Base-by-base conservation (phyloP, 2,329 filamentous ascomycete genomes). In the Penicillium concentricum region DNA sequence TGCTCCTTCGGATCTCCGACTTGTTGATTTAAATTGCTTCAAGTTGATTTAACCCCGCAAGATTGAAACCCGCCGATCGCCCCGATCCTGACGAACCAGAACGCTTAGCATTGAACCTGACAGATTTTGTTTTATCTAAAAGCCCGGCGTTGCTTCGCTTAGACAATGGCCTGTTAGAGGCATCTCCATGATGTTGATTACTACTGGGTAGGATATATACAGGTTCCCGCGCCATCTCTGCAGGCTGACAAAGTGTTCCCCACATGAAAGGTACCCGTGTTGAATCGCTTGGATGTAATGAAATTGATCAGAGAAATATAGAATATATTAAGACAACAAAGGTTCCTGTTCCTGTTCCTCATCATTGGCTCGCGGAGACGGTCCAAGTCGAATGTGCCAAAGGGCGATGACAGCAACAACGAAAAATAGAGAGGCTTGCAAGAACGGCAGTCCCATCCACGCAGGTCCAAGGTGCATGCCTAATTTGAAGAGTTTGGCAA, bases 361-460 rank as follows among this genome's bases (percentile, higher is more conserved):
- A 10, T 56, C 53, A 32, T 34, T 42, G 20, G 16, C 7, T 12
- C 32, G 47, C 13, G 47, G 32, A 34, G 45, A 44, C 6, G 12
- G 49, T 16, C 51, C 32, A 10, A 64, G 28, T 22, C 48, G 55
- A 44, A 65, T 51, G 4, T 53, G 46, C 56, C 58, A 61, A 30
- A 65, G 32, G 10, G 58, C 60, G n/a, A 50, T 38, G 1, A 61
- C 57, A 20, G 58, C 61, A 15, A 65, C 16, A 24, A 42, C 15
- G 45, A 58, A 66, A 28, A 69, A 54, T 2, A 66, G 24, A 8
- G 61, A 61, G 5, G 61, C 68, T 35, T 64, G 58, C 10, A 68
- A 44, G 57, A 69, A 71, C 2, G 68, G 68, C 12, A 71, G 51
- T 8, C 69, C 69, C 47, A 67, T 60, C 67, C 67, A 71, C 9